Percentiles rank a stretch among this genome's conserved stretches.
Conservation (phyloP, 164 flowering plant species). For the Dillenia turbinata region DNA sequence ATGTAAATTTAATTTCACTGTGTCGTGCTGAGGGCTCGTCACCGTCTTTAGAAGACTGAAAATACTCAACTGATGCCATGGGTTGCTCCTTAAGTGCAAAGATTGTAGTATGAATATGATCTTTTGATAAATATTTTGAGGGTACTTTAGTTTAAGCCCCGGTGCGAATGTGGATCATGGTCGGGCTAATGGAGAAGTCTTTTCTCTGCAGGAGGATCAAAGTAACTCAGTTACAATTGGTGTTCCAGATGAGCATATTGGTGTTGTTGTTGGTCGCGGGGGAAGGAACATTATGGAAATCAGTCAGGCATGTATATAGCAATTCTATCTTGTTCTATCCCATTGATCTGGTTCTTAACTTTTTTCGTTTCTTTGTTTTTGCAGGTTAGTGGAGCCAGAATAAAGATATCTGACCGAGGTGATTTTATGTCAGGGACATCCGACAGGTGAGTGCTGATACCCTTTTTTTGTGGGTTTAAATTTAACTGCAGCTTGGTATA, state of each 20-base stretch:
- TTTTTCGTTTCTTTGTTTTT: conserved; percentile 8
- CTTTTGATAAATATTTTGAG: too few species aligned
- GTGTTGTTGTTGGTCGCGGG: conserved; percentile 90
- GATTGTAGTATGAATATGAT: too few species aligned
- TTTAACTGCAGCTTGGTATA: background rate
- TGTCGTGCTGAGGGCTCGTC: too few species aligned
- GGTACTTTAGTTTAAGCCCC: background rate
- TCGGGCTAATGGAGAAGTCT: background rate
- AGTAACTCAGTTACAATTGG: conserved; percentile 76
- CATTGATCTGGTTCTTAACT: conserved; percentile 2
- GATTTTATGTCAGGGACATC: conserved; percentile 92
- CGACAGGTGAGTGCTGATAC: conserved; percentile 47
- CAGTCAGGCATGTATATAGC: conserved; percentile 54
- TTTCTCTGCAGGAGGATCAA: conserved; percentile 55
- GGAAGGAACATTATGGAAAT: conserved; percentile 89
- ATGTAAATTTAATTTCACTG: too few species aligned
- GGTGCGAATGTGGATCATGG: conserved; percentile 9
- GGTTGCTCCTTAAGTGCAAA: too few species aligned
- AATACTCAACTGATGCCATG: too few species aligned
- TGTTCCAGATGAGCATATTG: conserved; percentile 89
- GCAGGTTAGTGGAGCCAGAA: conserved; percentile 92
- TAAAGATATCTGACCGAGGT: conserved; percentile 94
- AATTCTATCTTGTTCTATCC: background rate
- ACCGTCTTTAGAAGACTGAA: too few species aligned
- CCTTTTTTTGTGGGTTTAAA: background rate